A percentile compares a stretch with the other conserved stretches of the same genome.
Evolutionary conservation across 1,284 basidiomycete genomes (phyloP).

Genomic region (Rhodotorula sp.): DNA sequence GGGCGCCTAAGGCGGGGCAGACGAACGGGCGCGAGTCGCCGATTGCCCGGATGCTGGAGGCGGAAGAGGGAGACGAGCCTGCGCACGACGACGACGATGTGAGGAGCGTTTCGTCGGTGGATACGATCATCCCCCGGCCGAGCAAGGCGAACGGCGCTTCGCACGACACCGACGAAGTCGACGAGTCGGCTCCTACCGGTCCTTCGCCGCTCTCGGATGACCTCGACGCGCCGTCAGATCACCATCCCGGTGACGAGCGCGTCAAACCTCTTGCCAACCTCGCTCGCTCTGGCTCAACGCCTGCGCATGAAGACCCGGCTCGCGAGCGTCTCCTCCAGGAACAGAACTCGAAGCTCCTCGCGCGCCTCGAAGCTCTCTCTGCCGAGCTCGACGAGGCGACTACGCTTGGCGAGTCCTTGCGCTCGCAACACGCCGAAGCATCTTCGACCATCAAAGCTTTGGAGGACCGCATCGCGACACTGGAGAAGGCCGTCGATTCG

Average conservation of each 20-base stretch:
- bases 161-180: too few species aligned
- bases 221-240: too few species aligned
- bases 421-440: slow-evolving; percentile 73
- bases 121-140: slow-evolving; percentile 13
- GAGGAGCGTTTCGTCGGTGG: slow-evolving; percentile 39
- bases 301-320: slow-evolving; percentile 26
- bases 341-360: slow-evolving; percentile 63
- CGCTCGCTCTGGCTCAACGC: slow-evolving; percentile 33
- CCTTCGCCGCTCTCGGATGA: too few species aligned
- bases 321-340: slow-evolving; percentile 48
- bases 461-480: slow-evolving; percentile 57
- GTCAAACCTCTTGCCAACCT: too few species aligned
- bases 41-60: slow-evolving; percentile 35
- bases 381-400: slow-evolving; percentile 74
- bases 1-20: background rate
- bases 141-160: background rate
- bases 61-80: background rate
- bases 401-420: slow-evolving; percentile 67
- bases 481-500: slow-evolving; percentile 52
- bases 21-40: slow-evolving; percentile 34
- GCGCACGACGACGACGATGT: slow-evolving; percentile 51
- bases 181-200: too few species aligned
- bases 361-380: slow-evolving; percentile 68
- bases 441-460: slow-evolving; percentile 73
- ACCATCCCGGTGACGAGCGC: too few species aligned